Base-by-base conservation (phyloP, 2,329 filamentous ascomycete genomes). In the Colletotrichum eremochloae region DNA sequence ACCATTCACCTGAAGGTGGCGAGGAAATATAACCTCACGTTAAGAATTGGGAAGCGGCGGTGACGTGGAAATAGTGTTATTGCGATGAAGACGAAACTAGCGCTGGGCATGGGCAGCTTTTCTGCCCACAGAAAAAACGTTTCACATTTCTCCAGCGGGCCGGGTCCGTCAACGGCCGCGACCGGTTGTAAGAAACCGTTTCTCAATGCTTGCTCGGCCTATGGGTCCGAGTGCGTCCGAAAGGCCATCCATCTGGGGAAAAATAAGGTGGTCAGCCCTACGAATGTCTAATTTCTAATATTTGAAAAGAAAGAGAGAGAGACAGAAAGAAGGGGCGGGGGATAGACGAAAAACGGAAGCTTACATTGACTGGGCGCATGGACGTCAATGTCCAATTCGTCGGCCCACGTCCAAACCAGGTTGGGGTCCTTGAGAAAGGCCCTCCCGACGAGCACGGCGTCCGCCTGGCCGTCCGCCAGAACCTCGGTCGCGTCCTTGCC, bases 401-500 rank as follows among this genome's bases (percentile, higher is more conserved):
- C 85, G 2, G 87, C 88, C 81, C 84, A 89, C 5, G 78, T 74
- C 81, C 84, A 87, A 0, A 89, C 86, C 52, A 90, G 75, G 3
- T 85, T 86, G 0, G 88, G 87, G 74, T 89, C 86, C 78, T 87
- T 87, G 78, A 87, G 86, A 75, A 90, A 90, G 74, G 81, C 79
- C 0, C 88, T 80, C 5, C 86, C 88, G 1, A 83, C 83, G 61
- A 86, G 77, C 4, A 84, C 81, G 0, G 83, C 80, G 76, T 90
- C 88, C 0, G 88, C 77, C 3, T 82, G 82, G 9, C 80, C 79
- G 20, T 83, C 80, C 4, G 80, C 78, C 40, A 89, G 68, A 15
- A 88, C 76, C 6, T 84, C 81, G 73, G 88, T 82, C 0, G 87
- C 87, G 44, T 84, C 80, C 40, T 76, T 80, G 0, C 82, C 86